Evolutionary conservation across 345 rosid species (phyloP).

Genomic region (Hibiscus mutabilis): DNA sequence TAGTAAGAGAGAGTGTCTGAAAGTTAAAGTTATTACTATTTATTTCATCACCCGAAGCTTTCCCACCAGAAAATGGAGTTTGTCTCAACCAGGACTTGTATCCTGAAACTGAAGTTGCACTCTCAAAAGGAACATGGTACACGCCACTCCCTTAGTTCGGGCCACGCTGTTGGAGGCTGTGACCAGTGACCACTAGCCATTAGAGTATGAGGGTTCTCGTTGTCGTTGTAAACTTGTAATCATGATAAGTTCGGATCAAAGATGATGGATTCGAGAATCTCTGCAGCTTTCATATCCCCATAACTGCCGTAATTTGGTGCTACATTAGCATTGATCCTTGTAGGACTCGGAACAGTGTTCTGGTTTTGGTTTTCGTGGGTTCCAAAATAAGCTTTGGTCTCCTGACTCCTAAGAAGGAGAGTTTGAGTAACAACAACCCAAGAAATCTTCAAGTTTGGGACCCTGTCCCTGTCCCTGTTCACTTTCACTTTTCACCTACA

Average conservation of each 20-base stretch:
- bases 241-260: no score
- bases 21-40: slow-evolving; percentile 13
- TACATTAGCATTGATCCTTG: no score
- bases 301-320: no score
- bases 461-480: no score
- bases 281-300: no score
- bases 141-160: slow-evolving; percentile 15
- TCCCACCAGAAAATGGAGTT: slow-evolving; percentile 20
- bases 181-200: slow-evolving; percentile 14
- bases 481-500: slow-evolving; percentile 1
- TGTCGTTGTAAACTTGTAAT: no score
- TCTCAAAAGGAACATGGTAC: slow-evolving; percentile 36
- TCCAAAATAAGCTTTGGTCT: no score
- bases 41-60: slow-evolving; percentile 13
- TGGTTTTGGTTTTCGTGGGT: no score
- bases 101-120: slow-evolving; percentile 46
- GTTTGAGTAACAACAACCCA: no score
- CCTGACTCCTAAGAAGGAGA: no score
- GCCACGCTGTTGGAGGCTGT: slow-evolving; percentile 14
- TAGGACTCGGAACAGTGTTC: no score
- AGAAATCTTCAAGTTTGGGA: slow-evolving; percentile 74
- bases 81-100: slow-evolving; percentile 66
- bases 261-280: no score
- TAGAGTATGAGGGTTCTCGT: slow-evolving; percentile 37
- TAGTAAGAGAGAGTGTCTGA: slow-evolving; percentile 43